A percentile compares a stretch with the other conserved stretches of the same genome.
phyloP scores from a whole-genome alignment of 805 yeast species.

The Danielia oregonensis region DNA sequence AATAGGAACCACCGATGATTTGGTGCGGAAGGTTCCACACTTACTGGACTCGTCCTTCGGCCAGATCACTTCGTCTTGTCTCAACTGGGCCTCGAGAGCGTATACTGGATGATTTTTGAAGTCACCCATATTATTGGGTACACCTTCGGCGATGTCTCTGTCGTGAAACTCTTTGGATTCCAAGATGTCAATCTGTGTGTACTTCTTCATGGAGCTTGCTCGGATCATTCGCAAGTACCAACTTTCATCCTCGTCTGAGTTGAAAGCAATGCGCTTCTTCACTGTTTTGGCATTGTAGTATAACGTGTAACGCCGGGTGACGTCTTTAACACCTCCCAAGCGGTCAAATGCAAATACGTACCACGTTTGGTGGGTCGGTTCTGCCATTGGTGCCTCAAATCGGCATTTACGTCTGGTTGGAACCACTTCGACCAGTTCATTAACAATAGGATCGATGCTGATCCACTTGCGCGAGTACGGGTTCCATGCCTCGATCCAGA shows the following conservation, averaged over 20 bases:
- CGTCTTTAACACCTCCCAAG: conserved; percentile 65
- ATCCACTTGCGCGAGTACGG: conserved; percentile 68
- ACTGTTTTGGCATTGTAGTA: conserved; percentile 70
- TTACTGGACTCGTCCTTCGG: conserved; percentile 51
- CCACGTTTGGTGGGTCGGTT: conserved; percentile 53
- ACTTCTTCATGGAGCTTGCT: conserved; percentile 20
- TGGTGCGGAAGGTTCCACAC: conserved; percentile 64
- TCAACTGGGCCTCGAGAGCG: conserved; percentile 72
- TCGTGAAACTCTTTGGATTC: conserved; percentile 61
- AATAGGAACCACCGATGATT: conserved; percentile 46
- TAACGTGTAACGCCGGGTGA: conserved; percentile 77
- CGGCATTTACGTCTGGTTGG: conserved; percentile 48
- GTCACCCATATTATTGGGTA: conserved; percentile 81
- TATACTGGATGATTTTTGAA: conserved; percentile 85
- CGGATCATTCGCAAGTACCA: conserved; percentile 59
- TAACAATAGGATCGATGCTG: conserved; percentile 77
- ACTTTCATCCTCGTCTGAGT: conserved; percentile 47
- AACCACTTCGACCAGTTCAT: conserved; percentile 59
- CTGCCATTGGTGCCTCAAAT: conserved; percentile 70
- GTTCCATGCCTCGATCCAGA: conserved; percentile 96
- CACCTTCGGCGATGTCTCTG: conserved; percentile 71
- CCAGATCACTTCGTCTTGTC: conserved; percentile 65
- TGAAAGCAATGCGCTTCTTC: conserved; percentile 61
- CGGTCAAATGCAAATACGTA: conserved; percentile 79
- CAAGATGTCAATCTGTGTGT: conserved; percentile 41